Percentiles rank a stretch among this genome's conserved stretches.
Evolutionary conservation across 768 basidiomycete genomes (phyloP).

Genomic region (Kwoniella pini): DNA sequence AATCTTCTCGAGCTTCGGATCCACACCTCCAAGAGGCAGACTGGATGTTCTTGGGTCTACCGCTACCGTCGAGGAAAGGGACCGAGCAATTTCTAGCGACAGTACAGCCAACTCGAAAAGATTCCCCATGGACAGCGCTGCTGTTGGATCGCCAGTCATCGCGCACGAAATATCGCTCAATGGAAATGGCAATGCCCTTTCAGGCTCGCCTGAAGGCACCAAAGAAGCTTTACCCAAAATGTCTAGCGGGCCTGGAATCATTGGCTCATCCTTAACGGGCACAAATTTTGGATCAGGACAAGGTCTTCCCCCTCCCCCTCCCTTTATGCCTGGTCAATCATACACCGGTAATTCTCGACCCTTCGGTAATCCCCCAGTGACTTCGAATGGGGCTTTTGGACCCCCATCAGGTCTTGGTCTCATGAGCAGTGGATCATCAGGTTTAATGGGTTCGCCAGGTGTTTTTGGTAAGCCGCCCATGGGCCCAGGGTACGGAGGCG

Average conservation of each 20-base stretch:
- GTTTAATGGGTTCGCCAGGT: constrained; percentile 16
- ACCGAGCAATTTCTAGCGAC: constrained; percentile 24
- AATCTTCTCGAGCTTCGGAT: constrained; percentile 21
- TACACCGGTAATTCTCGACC: background rate
- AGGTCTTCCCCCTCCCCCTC: background rate
- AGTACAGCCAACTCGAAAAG: constrained; percentile 24
- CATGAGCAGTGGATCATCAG: constrained; percentile 2
- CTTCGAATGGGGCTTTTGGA: constrained; percentile 1
- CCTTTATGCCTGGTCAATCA: constrained; percentile 1
- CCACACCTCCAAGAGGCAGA: constrained; percentile 30
- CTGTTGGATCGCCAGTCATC: constrained; percentile 17
- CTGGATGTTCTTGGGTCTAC: constrained; percentile 9
- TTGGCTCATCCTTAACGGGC: constrained; percentile 2
- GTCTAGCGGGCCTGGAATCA: constrained; percentile 11
- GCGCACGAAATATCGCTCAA: background rate
- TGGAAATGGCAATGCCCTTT: background rate
- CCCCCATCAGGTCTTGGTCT: constrained; percentile 2
- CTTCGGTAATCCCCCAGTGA: background rate
- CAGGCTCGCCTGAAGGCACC: constrained; percentile 9
- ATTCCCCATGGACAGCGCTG: constrained; percentile 33
- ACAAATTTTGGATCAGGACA: background rate
- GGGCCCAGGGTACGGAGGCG: constrained; percentile 5
- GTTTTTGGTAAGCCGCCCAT: constrained; percentile 24
- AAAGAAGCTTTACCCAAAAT: background rate
- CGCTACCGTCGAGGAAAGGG: constrained; percentile 10